phyloP scores from a whole-genome alignment of 257 asterid genomes.

The Osmanthus fragrans region DNA sequence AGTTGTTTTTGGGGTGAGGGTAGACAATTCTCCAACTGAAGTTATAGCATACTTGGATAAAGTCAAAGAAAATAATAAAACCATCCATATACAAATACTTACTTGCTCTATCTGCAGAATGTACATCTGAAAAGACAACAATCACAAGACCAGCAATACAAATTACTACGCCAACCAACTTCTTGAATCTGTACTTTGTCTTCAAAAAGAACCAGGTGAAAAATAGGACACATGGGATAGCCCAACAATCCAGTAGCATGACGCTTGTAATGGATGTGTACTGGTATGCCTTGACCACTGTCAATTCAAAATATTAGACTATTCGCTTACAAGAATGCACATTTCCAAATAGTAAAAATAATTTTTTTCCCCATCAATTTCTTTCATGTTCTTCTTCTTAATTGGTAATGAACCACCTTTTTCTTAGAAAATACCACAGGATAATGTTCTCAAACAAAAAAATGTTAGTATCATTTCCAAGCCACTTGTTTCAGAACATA shows the following conservation, averaged over 20 bases:
- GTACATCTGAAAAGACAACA: constrained; percentile 88
- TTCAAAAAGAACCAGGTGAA: constrained; percentile 85
- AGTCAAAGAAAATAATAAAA: neutral
- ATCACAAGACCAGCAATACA: constrained; percentile 78
- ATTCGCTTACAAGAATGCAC: constrained; percentile 8
- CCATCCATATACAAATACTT: constrained; percentile 28
- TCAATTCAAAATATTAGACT: constrained; percentile 18
- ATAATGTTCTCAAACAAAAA: neutral
- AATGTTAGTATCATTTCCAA: neutral
- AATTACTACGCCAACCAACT: constrained; percentile 61
- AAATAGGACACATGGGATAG: constrained; percentile 87
- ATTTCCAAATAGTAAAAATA: neutral
- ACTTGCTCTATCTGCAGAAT: constrained; percentile 76
- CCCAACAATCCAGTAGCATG: constrained; percentile 96
- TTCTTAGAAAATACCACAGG: neutral
- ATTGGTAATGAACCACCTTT: neutral
- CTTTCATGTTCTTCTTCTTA: neutral
- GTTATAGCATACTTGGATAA: neutral
- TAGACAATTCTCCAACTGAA: neutral
- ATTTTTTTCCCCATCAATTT: neutral
- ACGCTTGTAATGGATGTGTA: constrained; percentile 91
- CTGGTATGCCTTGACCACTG: constrained; percentile 97
- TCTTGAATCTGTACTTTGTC: constrained; percentile 66
- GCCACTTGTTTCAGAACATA: neutral
- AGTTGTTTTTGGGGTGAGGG: neutral